Evolutionary conservation across 805 yeast species (phyloP), one percentile per base, ranked within the genome.

Genomic region (Saturnispora serradocipensis): DNA sequence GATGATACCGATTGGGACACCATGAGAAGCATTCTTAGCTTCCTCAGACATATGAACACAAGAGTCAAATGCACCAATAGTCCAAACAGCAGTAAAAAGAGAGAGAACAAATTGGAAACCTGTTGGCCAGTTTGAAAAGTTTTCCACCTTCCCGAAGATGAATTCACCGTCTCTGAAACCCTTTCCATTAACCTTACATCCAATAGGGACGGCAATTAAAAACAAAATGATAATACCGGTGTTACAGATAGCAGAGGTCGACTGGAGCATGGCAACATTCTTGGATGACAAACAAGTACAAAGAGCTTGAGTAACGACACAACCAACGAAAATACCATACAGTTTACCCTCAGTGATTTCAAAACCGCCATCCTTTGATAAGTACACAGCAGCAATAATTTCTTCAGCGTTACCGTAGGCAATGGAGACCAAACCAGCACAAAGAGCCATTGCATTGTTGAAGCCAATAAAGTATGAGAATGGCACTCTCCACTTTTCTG

Each of bases 11-110:
- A 74, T 72, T 16, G 88, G 88, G 9, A 83, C 81, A 11, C 84
- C 85, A 15, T 70, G 67, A 36, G 77, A 67, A 7, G 87, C 85
- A 60, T 82, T 81, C 49, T 80, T 67, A 56, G 84, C 78, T 60
- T 84, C 89, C 66, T 84, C 90, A 16, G 86, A 74, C 55, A 84
- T 68, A 60, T 84, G 88, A 69, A 82, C 84, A 0, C 88, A 85
- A 25, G 86, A 80, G 61, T 84, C 88, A 61, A 81, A 84, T 20
- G 88, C 88, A 45, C 84, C 76, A 86, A 84, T 82, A 39, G 84
- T 78, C 84, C 84, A 80, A 54, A 79, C 77, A 40, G 76, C 82
- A 18, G 84, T 80, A 59, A 78, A 63, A 63, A 80, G 79, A 7
- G 80, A 71, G 72, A 78, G 72, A 53, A 82, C 64, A 59, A 78